Conservation (phyloP, 2,329 filamentous ascomycete genomes). For the Hansfordia pulvinata region DNA sequence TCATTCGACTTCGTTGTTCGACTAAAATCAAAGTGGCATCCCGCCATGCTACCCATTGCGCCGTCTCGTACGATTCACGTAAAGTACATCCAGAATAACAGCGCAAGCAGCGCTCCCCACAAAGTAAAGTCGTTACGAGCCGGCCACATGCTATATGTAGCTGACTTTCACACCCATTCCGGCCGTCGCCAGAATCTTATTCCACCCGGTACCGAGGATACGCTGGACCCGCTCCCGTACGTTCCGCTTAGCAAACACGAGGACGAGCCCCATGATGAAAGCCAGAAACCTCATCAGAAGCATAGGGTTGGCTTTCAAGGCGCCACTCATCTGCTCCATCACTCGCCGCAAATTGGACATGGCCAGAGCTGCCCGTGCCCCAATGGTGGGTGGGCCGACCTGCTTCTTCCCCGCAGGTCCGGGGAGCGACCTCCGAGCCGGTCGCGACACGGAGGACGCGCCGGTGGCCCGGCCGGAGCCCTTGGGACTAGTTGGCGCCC, state of each 20-base stretch:
- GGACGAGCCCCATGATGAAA: slow-evolving; percentile 65
- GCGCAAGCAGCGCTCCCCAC: slow-evolving; percentile 1
- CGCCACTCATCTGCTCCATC: slow-evolving; percentile 34
- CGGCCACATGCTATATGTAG: slow-evolving; percentile 72
- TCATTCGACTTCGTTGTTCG: too few relatives aligned
- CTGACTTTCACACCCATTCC: slow-evolving; percentile 97
- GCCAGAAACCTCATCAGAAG: slow-evolving; percentile 51
- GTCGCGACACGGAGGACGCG: slow-evolving; percentile 2
- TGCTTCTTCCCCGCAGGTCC: slow-evolving; percentile 8
- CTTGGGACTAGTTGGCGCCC: slow-evolving; percentile 24
- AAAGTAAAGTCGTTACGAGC: too few relatives aligned
- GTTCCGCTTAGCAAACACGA: slow-evolving; percentile 62
- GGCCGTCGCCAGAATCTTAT: slow-evolving; percentile 69
- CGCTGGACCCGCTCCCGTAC: slow-evolving; percentile 62
- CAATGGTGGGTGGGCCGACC: slow-evolving; percentile 21
- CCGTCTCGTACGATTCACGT: too few relatives aligned
- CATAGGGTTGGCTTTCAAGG: slow-evolving; percentile 42
- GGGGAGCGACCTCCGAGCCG: slow-evolving; percentile 6
- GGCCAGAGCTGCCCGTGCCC: slow-evolving; percentile 35
- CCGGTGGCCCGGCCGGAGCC: slow-evolving; percentile 11
- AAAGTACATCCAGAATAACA: too few relatives aligned
- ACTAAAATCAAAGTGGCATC: too few relatives aligned
- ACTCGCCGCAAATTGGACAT: slow-evolving; percentile 36
- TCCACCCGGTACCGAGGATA: slow-evolving; percentile 58
- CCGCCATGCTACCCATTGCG: too few relatives aligned